A percentile compares a stretch with the other conserved stretches of the same genome.
phyloP scores from a whole-genome alignment of 495 filamentous ascomycete genomes.

The Chaetomium cochliodes region DNA sequence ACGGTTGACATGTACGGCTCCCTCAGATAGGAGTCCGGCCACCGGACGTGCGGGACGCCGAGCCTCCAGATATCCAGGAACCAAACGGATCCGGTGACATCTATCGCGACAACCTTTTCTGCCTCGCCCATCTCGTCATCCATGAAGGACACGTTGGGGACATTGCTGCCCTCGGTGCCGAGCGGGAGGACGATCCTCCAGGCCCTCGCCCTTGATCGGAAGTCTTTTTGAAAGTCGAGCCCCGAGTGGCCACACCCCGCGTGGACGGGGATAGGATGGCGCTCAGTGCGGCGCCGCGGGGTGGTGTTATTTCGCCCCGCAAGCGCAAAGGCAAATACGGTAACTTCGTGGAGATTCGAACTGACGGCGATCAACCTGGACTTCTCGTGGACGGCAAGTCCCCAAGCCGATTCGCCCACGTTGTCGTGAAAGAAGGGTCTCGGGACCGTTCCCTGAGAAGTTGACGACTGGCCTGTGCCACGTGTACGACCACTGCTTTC shows the following conservation, averaged over 20 bases:
- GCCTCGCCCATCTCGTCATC: constrained; percentile 61
- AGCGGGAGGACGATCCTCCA: constrained; percentile 45
- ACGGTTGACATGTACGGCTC: not conserved
- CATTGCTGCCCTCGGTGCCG: constrained; percentile 53
- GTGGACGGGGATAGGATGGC: too few species aligned
- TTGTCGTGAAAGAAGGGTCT: constrained; percentile 69
- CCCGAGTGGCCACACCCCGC: constrained; percentile 22
- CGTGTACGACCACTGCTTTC: constrained; percentile 7
- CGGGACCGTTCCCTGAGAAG: constrained; percentile 12
- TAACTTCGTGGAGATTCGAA: constrained; percentile 66
- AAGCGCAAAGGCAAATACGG: constrained; percentile 73
- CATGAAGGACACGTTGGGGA: constrained; percentile 75
- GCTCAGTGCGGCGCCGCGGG: constrained; percentile 3
- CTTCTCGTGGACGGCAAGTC: constrained; percentile 76
- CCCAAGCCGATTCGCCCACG: constrained; percentile 82
- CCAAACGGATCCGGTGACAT: constrained; percentile 65
- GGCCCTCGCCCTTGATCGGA: constrained; percentile 39
- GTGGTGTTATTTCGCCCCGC: constrained; percentile 32
- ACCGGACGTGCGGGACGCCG: constrained; percentile 20
- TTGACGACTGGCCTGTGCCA: not conserved
- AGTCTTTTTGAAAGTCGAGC: constrained; percentile 31
- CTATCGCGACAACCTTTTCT: constrained; percentile 67
- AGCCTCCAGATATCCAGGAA: constrained; percentile 65
- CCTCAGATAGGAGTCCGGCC: constrained; percentile 14
- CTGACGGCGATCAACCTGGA: constrained; percentile 78